Evolutionary conservation across 257 asterid genomes (phyloP), one percentile per base, ranked within the genome.

Genomic region (Nicotiana sylvestris): DNA sequence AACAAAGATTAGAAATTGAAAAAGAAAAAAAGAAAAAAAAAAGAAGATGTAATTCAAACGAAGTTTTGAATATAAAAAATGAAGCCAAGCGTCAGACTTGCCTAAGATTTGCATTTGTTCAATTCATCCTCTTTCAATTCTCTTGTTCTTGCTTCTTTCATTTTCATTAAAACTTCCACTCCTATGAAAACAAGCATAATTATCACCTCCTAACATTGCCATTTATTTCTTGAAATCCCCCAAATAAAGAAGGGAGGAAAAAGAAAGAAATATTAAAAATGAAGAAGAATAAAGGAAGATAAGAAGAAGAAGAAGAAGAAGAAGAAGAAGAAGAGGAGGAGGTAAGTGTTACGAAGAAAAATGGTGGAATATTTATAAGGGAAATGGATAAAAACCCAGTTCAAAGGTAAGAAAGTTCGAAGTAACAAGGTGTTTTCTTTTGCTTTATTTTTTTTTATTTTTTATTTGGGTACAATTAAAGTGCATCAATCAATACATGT

Each of bases 71-170:
- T 39, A n/a, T 21, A 35, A n/a, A 6, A 15, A 32, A 46, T 29
- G 27, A 27, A 79, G 82, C 82, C 82, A 79, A 79, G 82, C 35
- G 39, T 62, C 0, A 61, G 82, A 79, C 82, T 79, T 79, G 82
- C 82, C 82, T 79, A 79, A 60, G 69, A 61, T 56, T 25, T 58
- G 76, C 70, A 79, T 61, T 79, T 79, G 17, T 49, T 79, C 82
- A 79, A 37, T 7, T 39, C 82, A 79, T 37, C 82, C 57, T 21
- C 43, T 37, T 35, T 43, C 57, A 5, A 57, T 69, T 58, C 7
- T 17, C 25, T 21, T n/a, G 32, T 27, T 51, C 25, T 43, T 49
- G 61, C 32, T 6, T 25, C 43, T 15, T 74, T 29, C 62, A 2
- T 74, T 33, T 70, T 21, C n/a, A 21, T 61, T 0, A 8, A 7